Base-by-base conservation (phyloP, 306 rosid species). In the Glycyrrhiza uralensis region DNA sequence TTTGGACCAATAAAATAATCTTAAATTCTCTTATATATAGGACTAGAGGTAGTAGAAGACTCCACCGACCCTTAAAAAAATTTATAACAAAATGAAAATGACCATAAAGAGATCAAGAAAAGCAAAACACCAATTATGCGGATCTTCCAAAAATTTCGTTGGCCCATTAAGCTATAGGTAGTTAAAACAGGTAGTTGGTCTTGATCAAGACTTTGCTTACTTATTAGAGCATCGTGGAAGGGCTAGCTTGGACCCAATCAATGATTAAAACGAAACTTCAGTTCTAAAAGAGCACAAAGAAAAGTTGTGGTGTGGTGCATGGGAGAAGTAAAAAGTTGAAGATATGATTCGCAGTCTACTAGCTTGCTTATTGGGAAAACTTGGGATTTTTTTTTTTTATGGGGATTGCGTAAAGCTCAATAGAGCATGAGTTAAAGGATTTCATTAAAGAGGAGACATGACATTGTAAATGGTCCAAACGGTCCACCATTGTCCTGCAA, bases 331-430 rank as follows among this genome's bases (percentile, higher is more conserved):
- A 47, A 77, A 68, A 54, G 36, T 30, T 61, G 68, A 68, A 71
- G 83, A 52, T 83, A 73, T 73, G 82, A 81, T 79, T 69, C 76
- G 35, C 19, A 67, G 67, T 58, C 80, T 83, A 75, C 73, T 82
- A 80, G 85, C 83, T 77, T 82, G 80, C 74, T 77, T 52, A 18
- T 9, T 5, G 76, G 77, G 71, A 77, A 85, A 87, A 79, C 82
- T 80, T 76, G 63, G 77, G 72, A 45, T 54, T 86, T 56, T 66
- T 55, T n/a, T 75, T 55, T 85, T 49, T 67, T 57, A 22, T 78
- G 49, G 81, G 66, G 88, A 82, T 88, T 72, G 87, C 90, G 88
- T 88, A 80, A 85, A 83, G 80, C 79, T 74, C 57, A 88, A 81
- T 79, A 45, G 69, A 74, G 55, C 76, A 51, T 59, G 56, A 36